These are phyloP conservation scores for Hyaloscypha bicolor DNA, from an alignment of 495 filamentous ascomycete species.

Conservation along the genomic window DNA sequence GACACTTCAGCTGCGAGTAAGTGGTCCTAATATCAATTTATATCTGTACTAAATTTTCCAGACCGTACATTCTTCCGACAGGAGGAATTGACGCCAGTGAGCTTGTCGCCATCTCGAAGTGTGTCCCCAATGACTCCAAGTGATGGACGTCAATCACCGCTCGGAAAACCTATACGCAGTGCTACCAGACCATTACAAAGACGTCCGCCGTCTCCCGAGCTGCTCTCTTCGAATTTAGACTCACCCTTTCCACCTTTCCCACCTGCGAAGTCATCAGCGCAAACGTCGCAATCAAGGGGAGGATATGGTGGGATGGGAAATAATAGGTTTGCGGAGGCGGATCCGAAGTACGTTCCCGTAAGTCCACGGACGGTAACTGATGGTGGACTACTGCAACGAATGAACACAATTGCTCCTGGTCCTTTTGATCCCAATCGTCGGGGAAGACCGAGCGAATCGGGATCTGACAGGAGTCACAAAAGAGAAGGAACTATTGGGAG, in stretches of 20 bases:
- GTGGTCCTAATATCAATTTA: constrained; percentile 29
- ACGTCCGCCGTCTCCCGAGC: constrained; percentile 45
- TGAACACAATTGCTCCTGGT: constrained; percentile 67
- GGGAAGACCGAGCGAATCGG: background rate
- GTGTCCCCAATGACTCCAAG: constrained; percentile 35
- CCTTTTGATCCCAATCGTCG: constrained; percentile 57
- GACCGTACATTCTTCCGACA: constrained; percentile 62
- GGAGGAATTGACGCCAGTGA: constrained; percentile 63
- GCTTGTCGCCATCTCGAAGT: constrained; percentile 56
- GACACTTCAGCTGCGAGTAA: constrained; percentile 61
- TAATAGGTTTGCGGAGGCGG: constrained; percentile 32
- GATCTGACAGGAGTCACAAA: constrained; percentile 19
- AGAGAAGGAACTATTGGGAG: constrained; percentile 22
- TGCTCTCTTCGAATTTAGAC: constrained; percentile 52
- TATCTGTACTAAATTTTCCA: constrained; percentile 35
- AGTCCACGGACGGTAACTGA: constrained; percentile 43
- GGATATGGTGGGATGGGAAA: constrained; percentile 36
- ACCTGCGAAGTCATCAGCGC: constrained; percentile 9
- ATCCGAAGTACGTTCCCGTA: constrained; percentile 49
- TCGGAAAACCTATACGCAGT: constrained; percentile 46
- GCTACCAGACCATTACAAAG: constrained; percentile 45
- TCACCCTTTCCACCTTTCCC: constrained; percentile 65
- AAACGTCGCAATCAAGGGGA: constrained; percentile 3
- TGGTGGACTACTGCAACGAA: constrained; percentile 53
- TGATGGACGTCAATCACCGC: constrained; percentile 52